Conservation (phyloP, 108 stramenopile species). For the Mediolabrus comicus region DNA sequence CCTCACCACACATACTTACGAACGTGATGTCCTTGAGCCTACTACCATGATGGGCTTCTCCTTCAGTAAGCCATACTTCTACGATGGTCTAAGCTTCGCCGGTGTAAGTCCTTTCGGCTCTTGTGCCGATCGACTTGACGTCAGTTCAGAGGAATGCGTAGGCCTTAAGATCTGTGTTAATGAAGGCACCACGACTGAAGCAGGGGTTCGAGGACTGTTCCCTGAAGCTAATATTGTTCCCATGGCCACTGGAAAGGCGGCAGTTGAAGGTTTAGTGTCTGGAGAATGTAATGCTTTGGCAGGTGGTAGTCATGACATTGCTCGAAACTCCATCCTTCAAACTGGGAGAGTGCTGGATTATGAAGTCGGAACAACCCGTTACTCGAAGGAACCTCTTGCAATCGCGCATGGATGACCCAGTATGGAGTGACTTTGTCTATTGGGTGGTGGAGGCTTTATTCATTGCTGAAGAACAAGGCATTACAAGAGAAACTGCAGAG, state of each 20-base stretch:
- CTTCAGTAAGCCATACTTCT: neutral
- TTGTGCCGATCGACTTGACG: constrained; percentile 40
- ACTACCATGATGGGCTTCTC: constrained; percentile 12
- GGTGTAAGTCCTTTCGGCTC: constrained; percentile 19
- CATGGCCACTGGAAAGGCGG: no score
- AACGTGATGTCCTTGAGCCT: constrained; percentile 26
- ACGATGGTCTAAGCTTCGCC: neutral
- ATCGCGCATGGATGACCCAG: constrained; percentile 27
- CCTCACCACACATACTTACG: constrained; percentile 34
- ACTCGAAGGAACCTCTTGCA: no score
- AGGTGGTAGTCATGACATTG: no score
- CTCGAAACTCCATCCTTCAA: no score
- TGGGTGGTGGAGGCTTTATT: constrained; percentile 38
- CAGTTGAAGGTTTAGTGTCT: no score
- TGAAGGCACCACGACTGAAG: constrained; percentile 31
- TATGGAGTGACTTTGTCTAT: constrained; percentile 41
- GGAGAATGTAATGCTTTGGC: no score
- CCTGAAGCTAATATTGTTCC: constrained; percentile 14
- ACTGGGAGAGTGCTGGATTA: no score
- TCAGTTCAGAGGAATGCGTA: constrained; percentile 14
- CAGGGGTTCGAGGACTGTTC: constrained; percentile 13
- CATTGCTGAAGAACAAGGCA: constrained; percentile 45
- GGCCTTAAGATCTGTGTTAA: constrained; percentile 34
- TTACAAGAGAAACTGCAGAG: constrained; percentile 7
- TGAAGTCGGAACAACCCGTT: constrained; percentile 14